phyloP scores from a whole-genome alignment of 352 stramenopile genomes.

The Aphanomyces stellatus region DNA sequence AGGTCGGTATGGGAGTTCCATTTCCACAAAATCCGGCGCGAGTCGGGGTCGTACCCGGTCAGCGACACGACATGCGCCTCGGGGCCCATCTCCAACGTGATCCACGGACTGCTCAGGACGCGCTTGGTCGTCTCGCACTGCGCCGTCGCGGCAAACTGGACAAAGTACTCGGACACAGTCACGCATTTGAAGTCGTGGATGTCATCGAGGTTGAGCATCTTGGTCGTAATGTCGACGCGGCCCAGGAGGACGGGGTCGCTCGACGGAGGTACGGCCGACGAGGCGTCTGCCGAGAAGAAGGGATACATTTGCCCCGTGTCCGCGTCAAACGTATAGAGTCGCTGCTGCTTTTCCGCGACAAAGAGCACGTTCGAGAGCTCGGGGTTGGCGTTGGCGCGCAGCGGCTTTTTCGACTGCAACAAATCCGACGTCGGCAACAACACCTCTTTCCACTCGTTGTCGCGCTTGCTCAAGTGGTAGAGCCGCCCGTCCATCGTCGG shows the following conservation, averaged over 20 bases:
- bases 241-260: constrained; percentile 47
- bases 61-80: constrained; percentile 62
- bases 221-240: constrained; percentile 61
- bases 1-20: constrained; percentile 11
- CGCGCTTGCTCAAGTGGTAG: constrained; percentile 52
- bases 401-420: constrained; percentile 57
- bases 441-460: constrained; percentile 46
- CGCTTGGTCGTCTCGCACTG: constrained; percentile 38
- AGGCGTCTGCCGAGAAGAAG: constrained; percentile 18
- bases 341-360: constrained; percentile 64
- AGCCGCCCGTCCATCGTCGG: constrained; percentile 41
- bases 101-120: constrained; percentile 44
- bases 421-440: constrained; percentile 73
- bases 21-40: constrained; percentile 61
- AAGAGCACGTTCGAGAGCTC: constrained; percentile 51
- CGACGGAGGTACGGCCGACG: not conserved
- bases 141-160: constrained; percentile 54
- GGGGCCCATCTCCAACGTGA: constrained; percentile 36
- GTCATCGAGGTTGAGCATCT: constrained; percentile 52
- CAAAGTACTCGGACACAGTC: constrained; percentile 76
- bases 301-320: constrained; percentile 48
- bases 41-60: constrained; percentile 60
- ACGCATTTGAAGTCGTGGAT: constrained; percentile 55
- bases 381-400: constrained; percentile 36
- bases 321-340: constrained; percentile 62